A percentile compares a stretch with the other conserved stretches of the same genome.
These are phyloP conservation scores for Microdochium paspali DNA, from an alignment of 2,329 filamentous ascomycete species.

Conservation along the genomic window DNA sequence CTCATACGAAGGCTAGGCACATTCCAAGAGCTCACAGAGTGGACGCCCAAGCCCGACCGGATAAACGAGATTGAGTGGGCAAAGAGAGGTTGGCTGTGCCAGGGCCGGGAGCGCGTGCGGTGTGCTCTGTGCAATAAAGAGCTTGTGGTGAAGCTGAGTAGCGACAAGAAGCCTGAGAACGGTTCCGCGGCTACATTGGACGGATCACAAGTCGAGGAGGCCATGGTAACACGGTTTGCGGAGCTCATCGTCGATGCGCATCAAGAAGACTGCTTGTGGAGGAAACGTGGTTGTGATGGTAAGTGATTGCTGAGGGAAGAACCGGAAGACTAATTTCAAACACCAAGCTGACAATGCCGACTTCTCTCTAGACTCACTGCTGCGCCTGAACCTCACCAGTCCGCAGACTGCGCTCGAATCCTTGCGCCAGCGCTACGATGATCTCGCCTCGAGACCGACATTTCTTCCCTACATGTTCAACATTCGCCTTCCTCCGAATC, in stretches of 20 bases:
- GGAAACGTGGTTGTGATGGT: slow-evolving; percentile 80
- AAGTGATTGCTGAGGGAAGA: slow-evolving; percentile 10
- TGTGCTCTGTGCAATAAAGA: slow-evolving; percentile 82
- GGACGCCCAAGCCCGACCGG: slow-evolving; percentile 82
- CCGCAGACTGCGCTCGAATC: slow-evolving; percentile 45
- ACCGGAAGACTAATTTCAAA: not conserved
- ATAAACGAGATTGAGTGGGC: slow-evolving; percentile 93
- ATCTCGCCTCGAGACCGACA: slow-evolving; percentile 41
- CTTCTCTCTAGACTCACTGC: slow-evolving; percentile 39
- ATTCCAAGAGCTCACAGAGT: slow-evolving; percentile 84
- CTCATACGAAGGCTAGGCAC: slow-evolving; percentile 76
- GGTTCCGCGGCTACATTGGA: slow-evolving; percentile 18
- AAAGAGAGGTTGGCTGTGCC: slow-evolving; percentile 83
- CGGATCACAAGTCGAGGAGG: slow-evolving; percentile 48
- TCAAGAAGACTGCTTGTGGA: slow-evolving; percentile 76
- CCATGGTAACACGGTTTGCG: slow-evolving; percentile 66
- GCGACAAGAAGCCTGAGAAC: slow-evolving; percentile 43
- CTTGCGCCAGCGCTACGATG: slow-evolving; percentile 56
- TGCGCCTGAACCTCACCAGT: slow-evolving; percentile 55
- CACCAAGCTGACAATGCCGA: slow-evolving; percentile 5
- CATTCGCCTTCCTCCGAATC: slow-evolving; percentile 41
- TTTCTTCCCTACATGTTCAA: slow-evolving; percentile 56
- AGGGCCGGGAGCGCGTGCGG: slow-evolving; percentile 71
- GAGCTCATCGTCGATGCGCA: slow-evolving; percentile 68
- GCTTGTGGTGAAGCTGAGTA: slow-evolving; percentile 59